Evolutionary conservation across 2,329 filamentous ascomycete species (phyloP).

Genomic region (Endocalyx cinctus): DNA sequence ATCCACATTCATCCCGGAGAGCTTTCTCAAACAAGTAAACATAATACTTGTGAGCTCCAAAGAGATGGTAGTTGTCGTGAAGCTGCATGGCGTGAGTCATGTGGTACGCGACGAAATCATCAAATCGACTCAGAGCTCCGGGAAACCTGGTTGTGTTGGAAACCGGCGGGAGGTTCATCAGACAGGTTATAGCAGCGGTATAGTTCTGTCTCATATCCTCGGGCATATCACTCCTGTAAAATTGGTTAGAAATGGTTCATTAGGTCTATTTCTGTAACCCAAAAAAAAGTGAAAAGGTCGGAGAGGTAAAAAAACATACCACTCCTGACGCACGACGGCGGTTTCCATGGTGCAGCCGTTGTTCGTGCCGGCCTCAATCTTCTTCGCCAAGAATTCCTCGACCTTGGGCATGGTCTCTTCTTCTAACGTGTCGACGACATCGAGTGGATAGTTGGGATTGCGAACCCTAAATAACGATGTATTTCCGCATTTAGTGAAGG

Average conservation of each 20-base stretch:
- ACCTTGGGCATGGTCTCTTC: conserved; percentile 24
- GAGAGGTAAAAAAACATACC: conserved; percentile 15
- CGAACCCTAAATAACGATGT: conserved; percentile 12
- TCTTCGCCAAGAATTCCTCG: conserved; percentile 19
- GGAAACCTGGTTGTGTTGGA: conserved; percentile 18
- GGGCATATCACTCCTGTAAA: conserved; percentile 24
- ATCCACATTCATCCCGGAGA: conserved; percentile 28
- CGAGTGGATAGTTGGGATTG: conserved; percentile 24
- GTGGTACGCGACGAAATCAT: conserved; percentile 27
- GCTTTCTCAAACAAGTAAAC: conserved; percentile 27
- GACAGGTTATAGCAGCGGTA: conserved; percentile 22
- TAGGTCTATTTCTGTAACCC: too few relatives aligned
- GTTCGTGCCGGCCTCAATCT: conserved; percentile 16
- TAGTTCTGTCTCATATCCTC: conserved; percentile 23
- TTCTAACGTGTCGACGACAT: conserved; percentile 25
- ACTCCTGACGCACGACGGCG: conserved; percentile 22
- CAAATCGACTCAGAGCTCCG: conserved; percentile 25
- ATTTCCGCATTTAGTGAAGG: conserved; percentile 6
- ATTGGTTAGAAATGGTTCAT: too few relatives aligned
- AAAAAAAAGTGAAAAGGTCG: neutral
- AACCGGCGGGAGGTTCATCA: conserved; percentile 23
- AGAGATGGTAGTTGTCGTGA: conserved; percentile 22
- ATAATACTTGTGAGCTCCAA: conserved; percentile 27
- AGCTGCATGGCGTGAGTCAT: conserved; percentile 25
- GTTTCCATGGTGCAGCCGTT: conserved; percentile 25